Base-by-base conservation (phyloP, 495 filamentous ascomycete species). In the Penicillium lividum region DNA sequence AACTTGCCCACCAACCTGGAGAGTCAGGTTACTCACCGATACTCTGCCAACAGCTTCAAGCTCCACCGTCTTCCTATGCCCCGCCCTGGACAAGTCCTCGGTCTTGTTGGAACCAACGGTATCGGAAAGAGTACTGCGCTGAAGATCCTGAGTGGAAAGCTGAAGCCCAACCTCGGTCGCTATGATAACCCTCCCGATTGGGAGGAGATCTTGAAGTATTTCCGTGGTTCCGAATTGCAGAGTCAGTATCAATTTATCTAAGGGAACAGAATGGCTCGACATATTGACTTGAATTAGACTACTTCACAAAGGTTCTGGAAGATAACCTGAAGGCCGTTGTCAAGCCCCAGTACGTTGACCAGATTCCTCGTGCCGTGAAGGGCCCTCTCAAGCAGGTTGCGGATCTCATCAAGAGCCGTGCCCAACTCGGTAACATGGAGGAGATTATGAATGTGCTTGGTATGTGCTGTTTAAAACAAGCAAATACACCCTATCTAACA, bases 41-140 rank as follows among this genome's bases (percentile, higher is more conserved):
- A 98, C 76, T 93, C 93, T 11, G 93, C 94, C 64, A 98, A 98
- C 81, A 97, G 93, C 79, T 98, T 98, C 84, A 98, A 98, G 82
- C 87, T 98, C 58, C 94, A 98, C 75, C 84, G 94, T 63, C 83
- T 98, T 62, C 94, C 94, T 30, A 97, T 92, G 78, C 94, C 94
- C 45, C 86, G 94, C 43, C 94, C 94, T 31, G 95, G 95, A 29
- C 92, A 97, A 66, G 95, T 98, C n/a, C 80, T 98, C 25, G 94
- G 94, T 74, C 84, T 98, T 45, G 94, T 98, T 18, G 94, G 94
- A 68, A 97, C 93, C 53, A 98, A 98, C 85, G 94, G 94, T 89
- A 98, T 98, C 69, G 94, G 94, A 74, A 98, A 98, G 83, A 97
- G 92, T 77, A 98, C 94, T 0, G 94, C 94, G 2, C 80, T 98